Conservation (phyloP, 192 early-diverging fungal genomes). For the Linnemannia hyalina region DNA sequence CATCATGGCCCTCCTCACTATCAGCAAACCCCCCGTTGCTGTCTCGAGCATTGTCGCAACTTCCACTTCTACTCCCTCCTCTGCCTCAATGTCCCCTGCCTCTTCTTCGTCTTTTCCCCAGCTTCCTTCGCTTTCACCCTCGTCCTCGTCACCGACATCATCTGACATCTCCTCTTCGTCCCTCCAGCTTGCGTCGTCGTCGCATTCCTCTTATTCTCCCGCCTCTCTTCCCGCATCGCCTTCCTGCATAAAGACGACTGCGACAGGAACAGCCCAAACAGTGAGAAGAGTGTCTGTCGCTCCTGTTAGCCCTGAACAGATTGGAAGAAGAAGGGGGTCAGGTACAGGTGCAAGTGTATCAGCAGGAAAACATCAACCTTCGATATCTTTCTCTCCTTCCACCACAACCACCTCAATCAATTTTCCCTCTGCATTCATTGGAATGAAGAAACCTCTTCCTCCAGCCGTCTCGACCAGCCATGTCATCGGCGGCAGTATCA, state of each 20-base stretch:
- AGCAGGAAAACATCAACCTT: not conserved
- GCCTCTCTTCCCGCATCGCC: slow-evolving; percentile 7
- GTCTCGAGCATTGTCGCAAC: not conserved
- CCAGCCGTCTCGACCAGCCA: slow-evolving; percentile 3
- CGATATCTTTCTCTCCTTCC: slow-evolving; percentile 21
- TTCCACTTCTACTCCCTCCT: not conserved
- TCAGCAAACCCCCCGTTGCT: slow-evolving; percentile 10
- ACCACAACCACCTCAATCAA: not conserved
- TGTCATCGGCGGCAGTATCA: not conserved
- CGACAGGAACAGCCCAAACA: not conserved
- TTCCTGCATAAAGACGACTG: not conserved
- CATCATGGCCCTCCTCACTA: slow-evolving; percentile 29
- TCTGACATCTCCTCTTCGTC: slow-evolving; percentile 14
- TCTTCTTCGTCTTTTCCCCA: not conserved
- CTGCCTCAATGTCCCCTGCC: not conserved
- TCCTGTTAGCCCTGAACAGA: not conserved
- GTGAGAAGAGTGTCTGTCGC: not conserved
- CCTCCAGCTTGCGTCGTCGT: slow-evolving; percentile 7
- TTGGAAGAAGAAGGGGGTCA: not conserved
- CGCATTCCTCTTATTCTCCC: not conserved
- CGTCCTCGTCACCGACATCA: not conserved
- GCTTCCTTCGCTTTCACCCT: slow-evolving; percentile 12
- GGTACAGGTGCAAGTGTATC: not conserved
- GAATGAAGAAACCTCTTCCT: slow-evolving; percentile 22
- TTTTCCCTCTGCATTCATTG: slow-evolving; percentile 35